phyloP scores from a whole-genome alignment of 75 land plant genomes.

The Picea sitchensis region DNA sequence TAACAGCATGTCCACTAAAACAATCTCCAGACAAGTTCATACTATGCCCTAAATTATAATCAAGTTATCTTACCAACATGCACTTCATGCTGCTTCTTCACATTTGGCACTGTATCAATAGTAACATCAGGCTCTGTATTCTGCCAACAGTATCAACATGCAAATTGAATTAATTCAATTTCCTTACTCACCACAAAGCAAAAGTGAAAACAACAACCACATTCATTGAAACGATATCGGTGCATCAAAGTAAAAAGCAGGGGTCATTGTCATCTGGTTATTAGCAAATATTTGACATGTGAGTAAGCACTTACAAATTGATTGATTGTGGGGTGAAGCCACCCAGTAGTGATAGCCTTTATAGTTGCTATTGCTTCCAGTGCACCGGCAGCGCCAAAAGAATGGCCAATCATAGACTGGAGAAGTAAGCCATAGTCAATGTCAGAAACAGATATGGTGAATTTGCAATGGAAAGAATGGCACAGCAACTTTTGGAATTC shows the following conservation, averaged over 20 bases:
- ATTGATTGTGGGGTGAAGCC: constrained; percentile 59
- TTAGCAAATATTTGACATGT: not conserved
- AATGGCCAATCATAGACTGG: constrained; percentile 67
- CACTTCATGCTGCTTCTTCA: constrained; percentile 54
- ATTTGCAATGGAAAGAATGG: not conserved
- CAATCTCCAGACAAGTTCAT: not conserved
- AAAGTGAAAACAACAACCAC: not conserved
- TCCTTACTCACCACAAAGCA: not conserved
- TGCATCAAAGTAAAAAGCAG: not conserved
- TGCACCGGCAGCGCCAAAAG: constrained; percentile 63
- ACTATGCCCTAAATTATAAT: not conserved
- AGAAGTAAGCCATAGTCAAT: not conserved
- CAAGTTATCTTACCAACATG: constrained; percentile 40
- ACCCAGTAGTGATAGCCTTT: constrained; percentile 59
- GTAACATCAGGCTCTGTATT: constrained; percentile 47
- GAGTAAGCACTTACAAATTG: constrained; percentile 31
- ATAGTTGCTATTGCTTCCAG: constrained; percentile 60
- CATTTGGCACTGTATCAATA: constrained; percentile 58
- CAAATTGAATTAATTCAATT: not conserved
- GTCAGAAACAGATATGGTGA: not conserved
- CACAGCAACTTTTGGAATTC: not conserved
- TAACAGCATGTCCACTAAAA: not conserved
- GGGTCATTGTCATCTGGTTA: not conserved
- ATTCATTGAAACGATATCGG: too few species aligned
- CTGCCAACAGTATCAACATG: constrained; percentile 20